Conservation (phyloP, 2,329 filamentous ascomycete species). For the Grosmannia serpens region DNA sequence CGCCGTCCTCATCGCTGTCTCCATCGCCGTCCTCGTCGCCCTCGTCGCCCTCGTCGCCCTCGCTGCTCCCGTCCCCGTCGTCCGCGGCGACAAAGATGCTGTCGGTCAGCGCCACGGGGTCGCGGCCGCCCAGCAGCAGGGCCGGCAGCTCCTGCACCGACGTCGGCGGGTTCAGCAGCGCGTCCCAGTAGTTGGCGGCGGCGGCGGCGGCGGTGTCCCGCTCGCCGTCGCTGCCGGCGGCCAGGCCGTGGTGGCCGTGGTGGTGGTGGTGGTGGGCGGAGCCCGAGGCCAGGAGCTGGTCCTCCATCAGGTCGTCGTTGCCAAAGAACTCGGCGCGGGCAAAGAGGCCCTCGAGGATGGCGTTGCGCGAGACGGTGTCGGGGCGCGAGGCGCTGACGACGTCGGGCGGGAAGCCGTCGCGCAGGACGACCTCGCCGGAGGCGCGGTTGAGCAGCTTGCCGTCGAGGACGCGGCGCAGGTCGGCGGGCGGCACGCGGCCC, state of each 20-base stretch:
- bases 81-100: slow-evolving; percentile 2
- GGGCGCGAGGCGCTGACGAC: slow-evolving; percentile 29
- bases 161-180: slow-evolving; percentile 33
- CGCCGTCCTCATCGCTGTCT: no score
- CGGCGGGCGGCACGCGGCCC: slow-evolving; percentile 52
- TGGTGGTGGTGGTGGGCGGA: background rate
- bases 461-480: slow-evolving; percentile 48
- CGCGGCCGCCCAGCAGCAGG: slow-evolving; percentile 17
- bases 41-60: background rate
- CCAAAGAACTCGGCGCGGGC: slow-evolving; percentile 15
- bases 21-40: background rate
- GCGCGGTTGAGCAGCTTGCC: slow-evolving; percentile 38
- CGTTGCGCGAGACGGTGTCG: slow-evolving; percentile 11
- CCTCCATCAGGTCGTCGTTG: background rate
- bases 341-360: slow-evolving; percentile 27
- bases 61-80: background rate
- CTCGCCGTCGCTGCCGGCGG: slow-evolving; percentile 8
- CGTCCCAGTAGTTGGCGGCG: slow-evolving; percentile 29
- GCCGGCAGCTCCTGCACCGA: slow-evolving; percentile 30
- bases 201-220: slow-evolving; percentile 15
- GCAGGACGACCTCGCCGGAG: slow-evolving; percentile 39
- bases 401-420: slow-evolving; percentile 38
- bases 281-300: background rate
- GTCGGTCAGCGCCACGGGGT: background rate
- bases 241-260: background rate